Evolutionary conservation across 768 basidiomycete species (phyloP), one percentile per base, ranked within the genome.

Genomic region (Phylloporus arenicola): DNA sequence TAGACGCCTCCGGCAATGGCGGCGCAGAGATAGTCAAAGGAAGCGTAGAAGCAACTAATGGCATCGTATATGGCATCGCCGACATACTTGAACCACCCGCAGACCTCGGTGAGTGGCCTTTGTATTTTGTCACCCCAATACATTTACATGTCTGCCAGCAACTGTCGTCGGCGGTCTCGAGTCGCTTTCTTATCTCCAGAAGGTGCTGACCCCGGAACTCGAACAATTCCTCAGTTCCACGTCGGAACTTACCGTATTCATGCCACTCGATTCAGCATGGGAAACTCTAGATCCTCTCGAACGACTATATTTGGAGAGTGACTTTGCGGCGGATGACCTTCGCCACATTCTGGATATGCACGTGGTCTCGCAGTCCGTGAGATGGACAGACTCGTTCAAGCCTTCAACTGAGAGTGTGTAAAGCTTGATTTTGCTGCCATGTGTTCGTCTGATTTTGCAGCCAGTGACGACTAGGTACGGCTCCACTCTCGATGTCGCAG

Each of bases 211-310:
- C 4, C 67, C 80, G 0, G 78, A 81, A 43, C 77, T 86, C 33
- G 61, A 72, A 41, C 61, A 70, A 17, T 68, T 80, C 31, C 74
- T 96, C 37, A 84, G 85, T 48, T 74, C 72, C 39, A 82, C 85
- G 0, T 70, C 88, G 5, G 81, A 84, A 60, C 69, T 95, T 40
- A 96, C 96, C 0, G 57, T 98, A 25, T 99, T 99, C 65, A 79
- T 95, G 7, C 95, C 96, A 1, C 75, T 86, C 22, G 79, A 96
- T 64, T 69, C 78, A 31, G 96, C 95, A 12, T 98, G 92, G 84
- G 69, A 83, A n/a, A 69, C 68, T 10, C 72, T 99, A 31, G 78
- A 89, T 53, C 75, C 74, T 9, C 78, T 90, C 45, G 93, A 98
- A 64, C 80, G 84, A 40, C 65, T 88, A 4, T 99, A 96, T 66